phyloP scores from a whole-genome alignment of 2,329 filamentous ascomycete species.

The Pleoardoris graminearum region DNA sequence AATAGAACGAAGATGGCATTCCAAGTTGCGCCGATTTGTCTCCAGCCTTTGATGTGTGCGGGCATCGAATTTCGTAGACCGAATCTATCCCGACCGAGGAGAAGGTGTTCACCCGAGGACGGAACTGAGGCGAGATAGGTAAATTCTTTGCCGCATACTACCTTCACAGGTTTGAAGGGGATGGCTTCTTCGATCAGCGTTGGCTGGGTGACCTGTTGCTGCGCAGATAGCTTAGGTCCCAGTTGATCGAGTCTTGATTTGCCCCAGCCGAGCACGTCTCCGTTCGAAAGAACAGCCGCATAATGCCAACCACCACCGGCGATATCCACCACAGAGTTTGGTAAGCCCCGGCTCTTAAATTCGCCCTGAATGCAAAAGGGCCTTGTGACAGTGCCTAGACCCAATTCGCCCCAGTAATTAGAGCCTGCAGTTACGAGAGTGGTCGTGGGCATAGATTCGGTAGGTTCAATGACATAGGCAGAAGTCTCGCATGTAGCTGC shows the following conservation, averaged over 20 bases:
- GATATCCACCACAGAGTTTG: slow-evolving; percentile 59
- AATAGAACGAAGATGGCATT: slow-evolving; percentile 74
- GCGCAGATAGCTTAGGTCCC: slow-evolving; percentile 55
- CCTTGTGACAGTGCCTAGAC: too few relatives aligned
- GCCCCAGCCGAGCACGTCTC: slow-evolving; percentile 86
- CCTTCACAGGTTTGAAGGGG: slow-evolving; percentile 66
- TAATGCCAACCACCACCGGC: slow-evolving; percentile 78
- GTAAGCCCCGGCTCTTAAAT: too few relatives aligned
- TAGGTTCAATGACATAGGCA: slow-evolving; percentile 23
- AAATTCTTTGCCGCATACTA: slow-evolving; percentile 82
- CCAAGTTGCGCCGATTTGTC: slow-evolving; percentile 77
- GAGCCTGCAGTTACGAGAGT: slow-evolving; percentile 20
- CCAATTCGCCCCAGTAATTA: slow-evolving; percentile 32
- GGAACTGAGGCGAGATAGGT: slow-evolving; percentile 68
- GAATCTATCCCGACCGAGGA: slow-evolving; percentile 80
- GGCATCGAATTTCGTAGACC: slow-evolving; percentile 64
- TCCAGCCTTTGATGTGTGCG: slow-evolving; percentile 59
- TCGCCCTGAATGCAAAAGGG: too few relatives aligned
- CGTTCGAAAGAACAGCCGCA: slow-evolving; percentile 72
- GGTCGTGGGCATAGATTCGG: neutral
- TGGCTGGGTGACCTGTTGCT: slow-evolving; percentile 42
- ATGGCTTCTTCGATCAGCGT: slow-evolving; percentile 41
- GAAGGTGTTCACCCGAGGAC: slow-evolving; percentile 60
- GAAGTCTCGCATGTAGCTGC: slow-evolving; percentile 31
- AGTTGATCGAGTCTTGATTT: slow-evolving; percentile 84